Conservation (phyloP, 371 early-diverging fungal genomes). For the Neoconidiobolus thromboides region DNA sequence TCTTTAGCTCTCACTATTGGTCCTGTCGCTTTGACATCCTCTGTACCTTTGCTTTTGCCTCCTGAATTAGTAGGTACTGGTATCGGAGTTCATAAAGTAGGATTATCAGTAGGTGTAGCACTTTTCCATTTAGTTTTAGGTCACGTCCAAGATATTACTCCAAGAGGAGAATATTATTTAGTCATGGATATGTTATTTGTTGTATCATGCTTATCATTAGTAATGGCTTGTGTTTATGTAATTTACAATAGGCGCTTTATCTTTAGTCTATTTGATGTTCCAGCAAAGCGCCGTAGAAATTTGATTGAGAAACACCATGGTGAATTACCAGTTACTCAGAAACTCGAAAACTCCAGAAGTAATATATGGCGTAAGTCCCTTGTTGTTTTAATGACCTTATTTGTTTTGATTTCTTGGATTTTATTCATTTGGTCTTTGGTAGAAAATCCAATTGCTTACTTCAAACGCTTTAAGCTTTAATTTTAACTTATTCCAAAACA, state of each 20-base stretch:
- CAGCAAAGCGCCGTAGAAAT: not conserved
- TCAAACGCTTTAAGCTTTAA: no score
- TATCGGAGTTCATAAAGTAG: constrained; percentile 27
- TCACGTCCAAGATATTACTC: not conserved
- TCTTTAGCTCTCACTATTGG: constrained; percentile 42
- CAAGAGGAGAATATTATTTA: not conserved
- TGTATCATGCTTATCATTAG: not conserved
- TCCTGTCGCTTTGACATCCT: constrained; percentile 40
- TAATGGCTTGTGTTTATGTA: not conserved
- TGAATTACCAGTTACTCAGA: not conserved
- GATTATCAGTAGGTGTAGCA: not conserved
- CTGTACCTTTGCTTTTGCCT: constrained; percentile 38
- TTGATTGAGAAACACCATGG: not conserved
- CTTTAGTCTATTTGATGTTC: not conserved
- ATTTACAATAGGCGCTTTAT: not conserved
- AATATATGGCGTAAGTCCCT: not conserved
- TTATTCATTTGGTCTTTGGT: constrained; percentile 4
- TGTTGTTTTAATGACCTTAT: not conserved
- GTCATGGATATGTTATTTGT: not conserved
- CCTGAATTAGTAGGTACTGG: constrained; percentile 38
- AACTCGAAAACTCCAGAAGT: not conserved
- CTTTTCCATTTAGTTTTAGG: not conserved
- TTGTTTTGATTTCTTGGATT: not conserved
- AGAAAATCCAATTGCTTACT: not conserved
- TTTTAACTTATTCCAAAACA: no score